Percentiles rank a stretch among this genome's conserved stretches.
Evolutionary conservation across 768 basidiomycete species (phyloP).

Genomic region (Porphyrellus cyaneotinctus): DNA sequence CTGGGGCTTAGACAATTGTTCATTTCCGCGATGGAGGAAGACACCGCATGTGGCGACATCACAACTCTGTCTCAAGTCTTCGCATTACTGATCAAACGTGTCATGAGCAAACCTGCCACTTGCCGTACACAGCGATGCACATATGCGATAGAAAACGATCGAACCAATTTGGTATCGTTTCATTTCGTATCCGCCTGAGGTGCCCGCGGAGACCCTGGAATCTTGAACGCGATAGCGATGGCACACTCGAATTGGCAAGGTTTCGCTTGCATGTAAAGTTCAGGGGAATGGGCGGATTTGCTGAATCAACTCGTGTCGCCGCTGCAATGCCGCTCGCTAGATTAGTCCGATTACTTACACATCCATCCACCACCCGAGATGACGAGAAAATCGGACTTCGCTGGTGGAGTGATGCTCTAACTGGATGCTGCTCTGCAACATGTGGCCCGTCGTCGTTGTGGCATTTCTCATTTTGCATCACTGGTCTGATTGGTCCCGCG

Average conservation of each 20-base stretch:
- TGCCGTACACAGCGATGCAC: conserved; percentile 2
- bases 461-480: background rate
- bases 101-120: background rate
- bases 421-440: background rate
- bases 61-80: background rate
- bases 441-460: background rate
- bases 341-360: background rate
- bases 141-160: background rate
- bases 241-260: background rate
- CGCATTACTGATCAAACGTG: conserved; percentile 2
- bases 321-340: too few relatives aligned
- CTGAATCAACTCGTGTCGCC: background rate
- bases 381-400: too few relatives aligned
- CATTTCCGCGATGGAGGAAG: conserved; percentile 1
- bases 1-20: background rate
- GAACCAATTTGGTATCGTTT: conserved; percentile 1
- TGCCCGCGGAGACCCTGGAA: conserved; percentile 16
- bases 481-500: conserved; percentile 11
- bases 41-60: conserved; percentile 7
- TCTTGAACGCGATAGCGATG: background rate
- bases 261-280: conserved; percentile 1
- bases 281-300: background rate
- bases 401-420: too few relatives aligned
- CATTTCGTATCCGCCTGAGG: background rate
- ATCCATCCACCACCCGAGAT: background rate